Conservation (phyloP, 257 asterid species). For the Mitragyna speciosa region DNA sequence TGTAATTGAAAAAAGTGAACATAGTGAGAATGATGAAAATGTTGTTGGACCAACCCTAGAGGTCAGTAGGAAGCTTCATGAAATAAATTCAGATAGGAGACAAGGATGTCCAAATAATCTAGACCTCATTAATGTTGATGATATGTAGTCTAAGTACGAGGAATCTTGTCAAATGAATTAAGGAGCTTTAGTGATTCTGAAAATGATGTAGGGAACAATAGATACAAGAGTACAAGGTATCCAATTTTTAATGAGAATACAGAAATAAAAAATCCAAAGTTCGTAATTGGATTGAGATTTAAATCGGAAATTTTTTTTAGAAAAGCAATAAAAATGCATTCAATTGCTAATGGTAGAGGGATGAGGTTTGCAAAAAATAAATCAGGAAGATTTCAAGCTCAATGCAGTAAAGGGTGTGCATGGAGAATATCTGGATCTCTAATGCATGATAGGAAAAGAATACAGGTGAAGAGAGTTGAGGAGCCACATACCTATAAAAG, state of each 20-base stretch:
- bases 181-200: not conserved
- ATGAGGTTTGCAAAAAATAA: not conserved
- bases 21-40: not conserved
- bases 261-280: not conserved
- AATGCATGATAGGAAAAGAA: not conserved
- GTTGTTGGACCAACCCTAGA: not conserved
- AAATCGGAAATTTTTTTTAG: not conserved
- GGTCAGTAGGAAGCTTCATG: not conserved
- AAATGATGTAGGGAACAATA: not conserved
- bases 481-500: not conserved
- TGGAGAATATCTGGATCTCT: not conserved
- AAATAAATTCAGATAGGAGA: too few species aligned
- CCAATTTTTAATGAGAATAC: not conserved
- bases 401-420: not conserved
- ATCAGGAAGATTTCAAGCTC: not conserved
- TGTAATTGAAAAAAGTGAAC: not conserved
- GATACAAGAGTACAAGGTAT: not conserved
- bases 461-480: not conserved
- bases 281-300: not conserved
- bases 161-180: not conserved
- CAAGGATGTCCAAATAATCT: not conserved
- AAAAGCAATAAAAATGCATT: not conserved
- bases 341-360: not conserved
- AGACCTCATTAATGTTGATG: not conserved
- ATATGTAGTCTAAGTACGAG: not conserved